These are phyloP conservation scores for Nemania serpens DNA, from an alignment of 2,329 filamentous ascomycete genomes.

Conservation along the genomic window DNA sequence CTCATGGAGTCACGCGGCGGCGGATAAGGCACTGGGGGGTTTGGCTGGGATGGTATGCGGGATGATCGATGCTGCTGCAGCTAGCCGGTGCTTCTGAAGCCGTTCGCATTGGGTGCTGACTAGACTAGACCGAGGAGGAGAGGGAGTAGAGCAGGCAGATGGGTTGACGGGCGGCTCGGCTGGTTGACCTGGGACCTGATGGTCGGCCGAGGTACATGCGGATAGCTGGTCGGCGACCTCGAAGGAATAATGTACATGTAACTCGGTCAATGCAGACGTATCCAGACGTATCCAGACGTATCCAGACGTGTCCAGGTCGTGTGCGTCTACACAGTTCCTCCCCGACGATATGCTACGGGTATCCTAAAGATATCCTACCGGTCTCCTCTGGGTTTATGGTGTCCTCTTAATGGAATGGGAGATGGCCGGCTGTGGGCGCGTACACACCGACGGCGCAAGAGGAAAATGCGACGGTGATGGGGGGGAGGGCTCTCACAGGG, in stretches of 20 bases:
- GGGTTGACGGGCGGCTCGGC: conserved; percentile 38
- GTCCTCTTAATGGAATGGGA: not conserved
- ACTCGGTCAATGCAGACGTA: conserved; percentile 15
- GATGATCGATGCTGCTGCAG: conserved; percentile 45
- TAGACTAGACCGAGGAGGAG: conserved; percentile 27
- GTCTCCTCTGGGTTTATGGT: not conserved
- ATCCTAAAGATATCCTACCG: conserved; percentile 5
- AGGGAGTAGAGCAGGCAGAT: conserved; percentile 23
- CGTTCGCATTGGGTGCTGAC: conserved; percentile 43
- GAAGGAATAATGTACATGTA: conserved; percentile 30
- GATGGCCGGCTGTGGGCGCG: not conserved
- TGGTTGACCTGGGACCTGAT: conserved; percentile 33
- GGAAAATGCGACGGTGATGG: conserved; percentile 21
- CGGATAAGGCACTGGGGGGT: conserved; percentile 45
- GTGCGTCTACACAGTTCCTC: conserved; percentile 15
- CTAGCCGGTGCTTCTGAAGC: conserved; percentile 44
- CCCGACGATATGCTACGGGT: conserved; percentile 5
- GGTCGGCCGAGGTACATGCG: conserved; percentile 28
- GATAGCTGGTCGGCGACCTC: conserved; percentile 32
- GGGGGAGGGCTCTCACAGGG: conserved; percentile 16
- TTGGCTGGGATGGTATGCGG: conserved; percentile 44
- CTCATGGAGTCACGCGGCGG: conserved; percentile 44
- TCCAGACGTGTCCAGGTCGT: not conserved
- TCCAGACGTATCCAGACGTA: conserved; percentile 4
- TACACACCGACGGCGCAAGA: conserved; percentile 19